Percentiles rank a stretch among this genome's conserved stretches.
phyloP scores from a whole-genome alignment of 495 filamentous ascomycete genomes.

The Terfezia claveryi region DNA sequence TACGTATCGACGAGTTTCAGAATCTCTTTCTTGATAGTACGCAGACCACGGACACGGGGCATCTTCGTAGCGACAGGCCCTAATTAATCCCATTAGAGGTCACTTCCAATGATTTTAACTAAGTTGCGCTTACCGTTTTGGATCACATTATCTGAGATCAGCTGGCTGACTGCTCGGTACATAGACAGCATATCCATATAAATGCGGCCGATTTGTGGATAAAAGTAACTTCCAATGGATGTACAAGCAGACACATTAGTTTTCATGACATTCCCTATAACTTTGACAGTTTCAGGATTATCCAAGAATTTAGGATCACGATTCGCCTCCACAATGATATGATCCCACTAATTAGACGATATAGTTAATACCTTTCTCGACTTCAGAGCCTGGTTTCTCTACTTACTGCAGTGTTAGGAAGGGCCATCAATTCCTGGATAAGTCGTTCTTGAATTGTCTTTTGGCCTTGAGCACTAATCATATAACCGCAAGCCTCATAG shows the following conservation, averaged over 20 bases:
- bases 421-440: conserved; percentile 74
- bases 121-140: conserved; percentile 43
- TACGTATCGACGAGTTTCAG: conserved; percentile 95
- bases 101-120: not conserved
- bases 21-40: conserved; percentile 99
- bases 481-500: conserved; percentile 96
- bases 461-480: conserved; percentile 95
- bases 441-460: conserved; percentile 74
- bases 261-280: conserved; percentile 99
- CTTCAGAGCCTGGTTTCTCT: not conserved
- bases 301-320: conserved; percentile 63
- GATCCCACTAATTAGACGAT: conserved; percentile 41
- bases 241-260: conserved; percentile 94
- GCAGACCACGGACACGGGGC: conserved; percentile 77
- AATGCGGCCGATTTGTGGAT: conserved; percentile 93
- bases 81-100: conserved; percentile 15
- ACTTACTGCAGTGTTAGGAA: conserved; percentile 61
- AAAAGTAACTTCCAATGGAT: conserved; percentile 91
- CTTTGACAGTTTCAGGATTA: conserved; percentile 82
- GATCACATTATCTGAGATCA: conserved; percentile 79
- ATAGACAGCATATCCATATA: conserved; percentile 98
- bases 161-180: conserved; percentile 85
- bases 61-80: conserved; percentile 91
- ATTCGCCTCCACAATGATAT: conserved; percentile 69
- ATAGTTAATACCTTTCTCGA: conserved; percentile 6